Base-by-base conservation (phyloP, 192 early-diverging fungal species). In the Allomyces macrogynus region DNA sequence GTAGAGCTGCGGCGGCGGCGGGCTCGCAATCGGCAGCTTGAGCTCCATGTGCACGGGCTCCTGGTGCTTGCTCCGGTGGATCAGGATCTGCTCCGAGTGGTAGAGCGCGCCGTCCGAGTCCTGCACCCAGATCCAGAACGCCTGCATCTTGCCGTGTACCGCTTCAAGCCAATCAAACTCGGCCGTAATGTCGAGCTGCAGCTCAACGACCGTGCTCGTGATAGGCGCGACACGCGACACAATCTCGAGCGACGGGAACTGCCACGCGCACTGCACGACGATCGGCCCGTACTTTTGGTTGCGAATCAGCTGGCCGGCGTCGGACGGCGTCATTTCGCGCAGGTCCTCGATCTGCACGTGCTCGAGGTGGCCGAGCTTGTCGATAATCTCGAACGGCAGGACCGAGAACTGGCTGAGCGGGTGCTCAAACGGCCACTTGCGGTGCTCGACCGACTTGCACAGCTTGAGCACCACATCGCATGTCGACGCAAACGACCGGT, bases 121-220 rank as follows among this genome's bases (percentile, higher is more conserved):
- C 67, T 95, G 90, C 8, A 95, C 91, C 89, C 89, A 96, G 54
- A 99, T 88, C 87, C 89, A 96, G 80, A 90, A 99, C 1, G 91
- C 86, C 70, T 97, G 93, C 23, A 81, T 82, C 20, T 73, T 76
- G 43, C 94, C 97, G 66, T 99, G 96, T 43, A 90, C 79, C n/a
- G 81, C 79, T 43, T 96, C 94, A 69, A 84, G 90, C 94, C 94
- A 99, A 8, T 86, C 77, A 76, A 97, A 99, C 67, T 91, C 91
- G 2, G 90, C 81, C 0, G 81, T 84, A 8, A 92, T 80, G 7
- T 81, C 80, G 23, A 96, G 71, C n/a, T 84, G 83, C 18, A 97
- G 78, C 22, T 86, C 77, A 43, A 99, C 78, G 9, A 99, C 90
- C 22, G 83, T 87, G 24, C 89, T 76, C n/a, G 97, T 97, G 66